Base-by-base conservation (phyloP, 2,329 filamentous ascomycete species). In the Aureobasidium sp. region DNA sequence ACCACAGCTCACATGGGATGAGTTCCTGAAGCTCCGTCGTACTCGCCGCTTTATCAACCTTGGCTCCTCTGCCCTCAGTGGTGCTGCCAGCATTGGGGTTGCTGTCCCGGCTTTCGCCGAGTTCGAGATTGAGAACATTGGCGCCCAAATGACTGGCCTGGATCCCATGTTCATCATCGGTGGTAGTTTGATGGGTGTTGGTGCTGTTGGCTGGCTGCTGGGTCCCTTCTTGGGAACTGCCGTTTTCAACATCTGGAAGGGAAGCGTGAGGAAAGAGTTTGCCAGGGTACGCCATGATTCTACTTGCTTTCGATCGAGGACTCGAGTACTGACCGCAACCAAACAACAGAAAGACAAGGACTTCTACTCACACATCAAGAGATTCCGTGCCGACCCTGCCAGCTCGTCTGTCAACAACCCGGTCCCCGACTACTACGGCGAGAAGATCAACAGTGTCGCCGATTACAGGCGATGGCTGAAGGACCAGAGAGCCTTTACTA, bases 401-500 rank as follows among this genome's bases (percentile, higher is more conserved):
- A 87, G 88, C 58, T 95, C 91, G 64, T 95, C 90, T 42, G 86
- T 94, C 67, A 84, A 89, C 57, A 97, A 97, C 77, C 94, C 94
- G 19, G 89, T 96, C 0, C 92, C 93, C 45, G 94, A 99, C 73
- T 99, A 96, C 76, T 99, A 99, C 70, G 94, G 94, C 68, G 94
- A 99, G 78, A 97, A 96, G 81, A 96, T 99, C 68, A 89, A 89
- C 55, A 96, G 91, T 69, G 90, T 97, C 23, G 81, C 86, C 58
- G 92, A 90, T 49, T 99, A 97, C 74, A 81, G 94, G 69, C 87
- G 90, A 73, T 99, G 94, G 94, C 77, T 99, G 69, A 97, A 96
- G 80, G 94, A 99, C 71, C 94, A 97, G 79, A 82, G 93, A 64
- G 93, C 92, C 10, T 99, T 96, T 78, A 96, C 95, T 78, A 68